Percentiles rank a stretch among this genome's conserved stretches.
Evolutionary conservation across 2,329 filamentous ascomycete genomes (phyloP).

Genomic region (Phaeophleospora eucalypticola): DNA sequence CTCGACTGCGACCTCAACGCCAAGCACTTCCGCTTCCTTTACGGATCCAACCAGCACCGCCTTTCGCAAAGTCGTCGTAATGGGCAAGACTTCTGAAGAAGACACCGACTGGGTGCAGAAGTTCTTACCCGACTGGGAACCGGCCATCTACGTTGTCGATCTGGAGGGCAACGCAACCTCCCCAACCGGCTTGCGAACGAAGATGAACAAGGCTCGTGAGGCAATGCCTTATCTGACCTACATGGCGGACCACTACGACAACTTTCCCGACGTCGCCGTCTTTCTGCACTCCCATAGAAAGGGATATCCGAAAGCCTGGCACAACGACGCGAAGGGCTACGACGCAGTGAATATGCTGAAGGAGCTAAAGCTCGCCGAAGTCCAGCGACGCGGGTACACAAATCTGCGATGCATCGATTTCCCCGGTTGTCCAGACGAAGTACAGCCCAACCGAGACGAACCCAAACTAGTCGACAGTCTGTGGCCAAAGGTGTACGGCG

Average conservation of each 20-base stretch:
- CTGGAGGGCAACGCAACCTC: constrained; percentile 26
- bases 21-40: neutral
- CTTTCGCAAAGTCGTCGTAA: constrained; percentile 32
- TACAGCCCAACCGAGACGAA: constrained; percentile 20
- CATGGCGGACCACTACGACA: constrained; percentile 44
- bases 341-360: constrained; percentile 26
- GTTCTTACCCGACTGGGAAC: constrained; percentile 47
- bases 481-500: constrained; percentile 21
- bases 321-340: constrained; percentile 26
- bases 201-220: constrained; percentile 43
- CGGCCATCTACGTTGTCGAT: constrained; percentile 44
- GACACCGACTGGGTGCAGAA: constrained; percentile 43
- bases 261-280: constrained; percentile 27
- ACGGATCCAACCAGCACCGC: neutral
- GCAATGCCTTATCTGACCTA: constrained; percentile 47
- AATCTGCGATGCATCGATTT: constrained; percentile 26
- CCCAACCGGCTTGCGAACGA: constrained; percentile 17
- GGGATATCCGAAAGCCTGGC: constrained; percentile 26
- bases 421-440: constrained; percentile 25
- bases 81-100: constrained; percentile 43
- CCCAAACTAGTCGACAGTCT: constrained; percentile 16
- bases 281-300: constrained; percentile 30
- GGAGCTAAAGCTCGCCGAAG: constrained; percentile 18
- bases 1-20: neutral
- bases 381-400: constrained; percentile 25